Evolutionary conservation across 176 grass and related monocot species (phyloP).

Genomic region (Musa beccarii): DNA sequence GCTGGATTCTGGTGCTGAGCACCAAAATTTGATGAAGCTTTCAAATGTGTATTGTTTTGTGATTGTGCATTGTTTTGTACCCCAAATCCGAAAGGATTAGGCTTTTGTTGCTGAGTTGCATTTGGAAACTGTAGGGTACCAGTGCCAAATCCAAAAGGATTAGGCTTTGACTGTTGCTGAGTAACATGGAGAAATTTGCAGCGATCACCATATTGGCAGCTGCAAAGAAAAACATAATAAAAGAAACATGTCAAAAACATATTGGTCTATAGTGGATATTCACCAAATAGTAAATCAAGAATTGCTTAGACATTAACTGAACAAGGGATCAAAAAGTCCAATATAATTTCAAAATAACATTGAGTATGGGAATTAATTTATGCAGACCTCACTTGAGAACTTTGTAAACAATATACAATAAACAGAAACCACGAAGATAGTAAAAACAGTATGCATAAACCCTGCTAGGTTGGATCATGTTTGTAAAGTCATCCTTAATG

Average conservation of each 20-base stretch:
- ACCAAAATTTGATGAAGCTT: constrained; percentile 24
- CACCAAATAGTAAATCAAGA: neutral
- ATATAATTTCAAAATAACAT: too few species aligned
- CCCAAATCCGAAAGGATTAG: constrained; percentile 80
- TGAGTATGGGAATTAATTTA: too few species aligned
- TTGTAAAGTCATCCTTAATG: too few species aligned
- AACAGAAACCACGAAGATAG: too few species aligned
- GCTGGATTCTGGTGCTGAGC: constrained; percentile 12
- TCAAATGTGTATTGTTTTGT: constrained; percentile 17
- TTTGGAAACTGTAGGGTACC: neutral
- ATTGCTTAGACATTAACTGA: neutral
- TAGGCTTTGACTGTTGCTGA: constrained; percentile 53
- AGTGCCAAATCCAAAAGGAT: constrained; percentile 58
- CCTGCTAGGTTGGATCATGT: too few species aligned
- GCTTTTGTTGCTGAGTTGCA: constrained; percentile 41
- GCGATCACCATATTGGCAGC: constrained; percentile 70
- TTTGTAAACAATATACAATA: too few species aligned
- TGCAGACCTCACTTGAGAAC: too few species aligned
- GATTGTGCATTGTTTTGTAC: constrained; percentile 31
- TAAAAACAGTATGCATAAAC: too few species aligned
- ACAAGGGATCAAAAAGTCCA: neutral
- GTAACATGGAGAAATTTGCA: constrained; percentile 64
- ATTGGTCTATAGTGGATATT: neutral
- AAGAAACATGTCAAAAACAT: neutral
- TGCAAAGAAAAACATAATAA: constrained; percentile 21